phyloP scores from a whole-genome alignment of 768 basidiomycete genomes.

The Paxillus rubicundulus region DNA sequence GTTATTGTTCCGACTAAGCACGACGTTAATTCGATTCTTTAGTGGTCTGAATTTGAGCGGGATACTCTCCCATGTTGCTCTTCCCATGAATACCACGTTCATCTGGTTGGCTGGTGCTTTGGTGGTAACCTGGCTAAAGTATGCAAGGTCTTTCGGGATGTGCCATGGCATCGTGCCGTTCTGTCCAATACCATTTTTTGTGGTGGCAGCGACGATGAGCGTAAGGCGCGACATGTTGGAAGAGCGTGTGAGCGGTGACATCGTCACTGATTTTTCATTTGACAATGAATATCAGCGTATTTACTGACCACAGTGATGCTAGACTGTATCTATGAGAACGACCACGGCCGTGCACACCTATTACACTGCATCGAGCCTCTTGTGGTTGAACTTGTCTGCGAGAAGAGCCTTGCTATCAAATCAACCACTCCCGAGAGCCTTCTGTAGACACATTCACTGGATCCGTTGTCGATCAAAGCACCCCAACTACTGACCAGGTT shows the following conservation, averaged over 20 bases:
- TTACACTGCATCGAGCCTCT: too few species aligned
- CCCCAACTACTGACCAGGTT: too few species aligned
- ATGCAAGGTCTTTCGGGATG: slow-evolving; percentile 84
- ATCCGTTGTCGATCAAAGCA: too few species aligned
- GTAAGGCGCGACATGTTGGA: slow-evolving; percentile 65
- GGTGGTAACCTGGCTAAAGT: slow-evolving; percentile 82
- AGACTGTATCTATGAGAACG: too few species aligned
- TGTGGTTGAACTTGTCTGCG: too few species aligned
- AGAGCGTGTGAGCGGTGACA: not conserved
- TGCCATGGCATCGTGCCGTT: slow-evolving; percentile 82
- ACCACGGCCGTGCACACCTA: too few species aligned
- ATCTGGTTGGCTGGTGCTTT: slow-evolving; percentile 48
- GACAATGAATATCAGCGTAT: too few species aligned
- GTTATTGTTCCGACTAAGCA: slow-evolving; percentile 60
- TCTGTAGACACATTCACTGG: too few species aligned
- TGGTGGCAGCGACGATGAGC: slow-evolving; percentile 91
- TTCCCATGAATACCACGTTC: slow-evolving; percentile 91
- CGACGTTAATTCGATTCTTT: slow-evolving; percentile 68
- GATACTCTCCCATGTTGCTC: slow-evolving; percentile 98
- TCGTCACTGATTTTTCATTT: too few species aligned
- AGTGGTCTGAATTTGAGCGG: slow-evolving; percentile 83
- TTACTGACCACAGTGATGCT: too few species aligned
- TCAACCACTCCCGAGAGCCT: too few species aligned
- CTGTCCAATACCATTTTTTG: slow-evolving; percentile 82
- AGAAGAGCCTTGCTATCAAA: too few species aligned